Conservation (phyloP, 768 basidiomycete genomes). For the Hortiboletus flavorubellus region DNA sequence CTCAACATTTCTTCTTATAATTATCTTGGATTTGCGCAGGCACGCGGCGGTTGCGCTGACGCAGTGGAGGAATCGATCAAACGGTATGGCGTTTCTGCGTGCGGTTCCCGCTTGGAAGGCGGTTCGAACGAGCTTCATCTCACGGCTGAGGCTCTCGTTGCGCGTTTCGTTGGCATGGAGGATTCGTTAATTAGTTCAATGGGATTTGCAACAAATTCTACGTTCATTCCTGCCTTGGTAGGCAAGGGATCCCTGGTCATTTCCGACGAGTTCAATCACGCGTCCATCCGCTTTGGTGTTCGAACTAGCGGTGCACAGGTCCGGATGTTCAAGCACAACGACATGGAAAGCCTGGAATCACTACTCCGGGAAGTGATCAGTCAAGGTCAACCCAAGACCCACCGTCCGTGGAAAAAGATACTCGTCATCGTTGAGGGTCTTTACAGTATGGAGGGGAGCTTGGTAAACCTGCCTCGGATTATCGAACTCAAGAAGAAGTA, state of each 20-base stretch:
- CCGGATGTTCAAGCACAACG: constrained; percentile 95
- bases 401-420: constrained; percentile 99
- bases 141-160: constrained; percentile 80
- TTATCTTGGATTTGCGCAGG: constrained; percentile 97
- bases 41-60: constrained; percentile 89
- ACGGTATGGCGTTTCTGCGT: constrained; percentile 76
- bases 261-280: constrained; percentile 96
- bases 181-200: constrained; percentile 89
- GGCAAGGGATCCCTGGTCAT: constrained; percentile 91
- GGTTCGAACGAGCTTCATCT: constrained; percentile 86
- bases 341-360: constrained; percentile 78
- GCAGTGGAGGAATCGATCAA: constrained; percentile 82
- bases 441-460: constrained; percentile 98
- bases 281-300: constrained; percentile 91
- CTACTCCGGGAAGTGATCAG: constrained; percentile 88
- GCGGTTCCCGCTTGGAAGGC: constrained; percentile 76
- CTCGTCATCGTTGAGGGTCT: constrained; percentile 91
- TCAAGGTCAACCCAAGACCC: constrained; percentile 96
- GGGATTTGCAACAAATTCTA: constrained; percentile 97
- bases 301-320: constrained; percentile 86
- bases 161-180: constrained; percentile 86
- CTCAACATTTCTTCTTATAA: constrained; percentile 99
- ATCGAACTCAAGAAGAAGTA: constrained; percentile 89
- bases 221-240: constrained; percentile 88
- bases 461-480: constrained; percentile 79